Base-by-base conservation (phyloP, 306 rosid species). In the Trifolium repens region DNA sequence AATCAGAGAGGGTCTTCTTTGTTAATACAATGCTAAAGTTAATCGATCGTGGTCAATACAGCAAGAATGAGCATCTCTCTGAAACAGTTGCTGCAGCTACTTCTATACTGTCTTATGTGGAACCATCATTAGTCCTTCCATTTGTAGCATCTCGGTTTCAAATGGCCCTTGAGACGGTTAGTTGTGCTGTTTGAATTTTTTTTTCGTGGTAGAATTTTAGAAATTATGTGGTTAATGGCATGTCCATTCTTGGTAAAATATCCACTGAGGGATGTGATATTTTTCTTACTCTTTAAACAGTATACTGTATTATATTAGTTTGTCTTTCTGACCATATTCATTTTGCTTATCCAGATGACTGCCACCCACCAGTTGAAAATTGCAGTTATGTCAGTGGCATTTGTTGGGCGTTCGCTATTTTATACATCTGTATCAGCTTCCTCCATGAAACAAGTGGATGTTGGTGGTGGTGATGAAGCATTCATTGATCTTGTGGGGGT, bases 161-260 rank as follows among this genome's bases (percentile, higher is more conserved):
- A 16, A 96, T 96, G 99, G 99, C 99, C 82, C 87, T 96, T 84
- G 99, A 96, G 88, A 96, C 99, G 96, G 99, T 96, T 79, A 84
- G 98, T 88, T 62, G 54, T 55, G 50, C 73, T 49, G 43, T 75
- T 50, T 84, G 68, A 57, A 34, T 80, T 82, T 71, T 80, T 81
- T 71, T 72, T 80, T 24, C 63, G 27, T 61, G 59, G 68, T 74
- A 64, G 47, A 84, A 57, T 43, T 84, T 53, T 69, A n/a, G 26
- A 63, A 57, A 63, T 40, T 72, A 52, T 74, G 44, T 67, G 54
- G 71, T 52, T 14, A 71, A 49, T 67, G 69, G 68, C 57, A 79
- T 42, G 43, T 71, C 43, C 3, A 58, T 64, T 70, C 72, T 63
- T 65, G 57, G 73, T 70, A 78, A 67, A 47, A 71, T 67, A 42